Conservation (phyloP, 495 filamentous ascomycete species). For the Xylaria flabelliformis region DNA sequence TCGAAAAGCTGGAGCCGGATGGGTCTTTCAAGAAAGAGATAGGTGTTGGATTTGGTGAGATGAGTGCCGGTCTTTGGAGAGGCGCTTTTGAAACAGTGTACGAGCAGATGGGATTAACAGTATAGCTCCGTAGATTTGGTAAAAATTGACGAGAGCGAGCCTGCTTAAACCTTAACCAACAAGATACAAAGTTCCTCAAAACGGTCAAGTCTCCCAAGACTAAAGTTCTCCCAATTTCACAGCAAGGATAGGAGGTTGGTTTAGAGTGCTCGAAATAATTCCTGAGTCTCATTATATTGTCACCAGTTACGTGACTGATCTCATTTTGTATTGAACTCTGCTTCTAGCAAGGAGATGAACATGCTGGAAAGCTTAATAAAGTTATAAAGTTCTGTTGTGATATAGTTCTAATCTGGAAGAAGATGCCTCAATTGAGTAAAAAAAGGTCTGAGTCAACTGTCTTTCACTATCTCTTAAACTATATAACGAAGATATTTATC, state of each 20-base stretch:
- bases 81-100: conserved; percentile 35
- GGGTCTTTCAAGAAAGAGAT: conserved; percentile 41
- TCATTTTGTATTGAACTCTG: too few relatives aligned
- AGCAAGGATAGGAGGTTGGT: too few relatives aligned
- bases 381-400: too few relatives aligned
- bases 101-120: not conserved
- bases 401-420: not conserved
- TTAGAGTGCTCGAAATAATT: too few relatives aligned
- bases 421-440: not conserved
- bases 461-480: not conserved
- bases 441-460: not conserved
- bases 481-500: not conserved
- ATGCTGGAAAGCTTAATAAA: too few relatives aligned
- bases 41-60: conserved; percentile 39
- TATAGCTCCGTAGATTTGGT: not conserved
- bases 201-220: too few relatives aligned
- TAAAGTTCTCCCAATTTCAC: too few relatives aligned
- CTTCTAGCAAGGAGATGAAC: too few relatives aligned
- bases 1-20: conserved; percentile 29
- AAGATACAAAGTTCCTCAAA: not conserved
- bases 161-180: not conserved
- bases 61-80: conserved; percentile 40
- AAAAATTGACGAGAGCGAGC: not conserved
- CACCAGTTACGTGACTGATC: too few relatives aligned
- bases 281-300: too few relatives aligned